These are phyloP conservation scores for Porphyrellus cyaneotinctus DNA, from an alignment of 768 basidiomycete species.

Conservation along the genomic window DNA sequence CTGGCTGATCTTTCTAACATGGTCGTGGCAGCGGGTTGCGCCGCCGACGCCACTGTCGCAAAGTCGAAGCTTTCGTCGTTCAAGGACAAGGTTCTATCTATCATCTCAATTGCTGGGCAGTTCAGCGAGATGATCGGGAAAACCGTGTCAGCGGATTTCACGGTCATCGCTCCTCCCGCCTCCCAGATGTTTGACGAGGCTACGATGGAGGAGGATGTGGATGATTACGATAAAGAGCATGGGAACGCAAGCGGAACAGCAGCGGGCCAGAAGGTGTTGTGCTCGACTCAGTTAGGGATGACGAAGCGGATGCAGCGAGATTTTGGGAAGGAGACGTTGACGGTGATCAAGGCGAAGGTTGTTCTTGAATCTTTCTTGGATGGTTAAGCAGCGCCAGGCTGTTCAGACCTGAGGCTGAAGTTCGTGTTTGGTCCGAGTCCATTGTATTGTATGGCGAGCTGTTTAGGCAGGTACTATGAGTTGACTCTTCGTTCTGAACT, in stretches of 20 bases:
- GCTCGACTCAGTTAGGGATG: slow-evolving; percentile 13
- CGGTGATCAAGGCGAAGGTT: slow-evolving; percentile 8
- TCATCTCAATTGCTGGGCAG: slow-evolving; percentile 1
- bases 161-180: neutral
- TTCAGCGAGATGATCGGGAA: slow-evolving; percentile 9
- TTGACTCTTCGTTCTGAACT: no score
- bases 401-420: neutral
- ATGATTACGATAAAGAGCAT: neutral
- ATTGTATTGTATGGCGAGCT: no score
- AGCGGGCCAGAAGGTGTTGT: slow-evolving; percentile 7
- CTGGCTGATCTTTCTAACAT: slow-evolving; percentile 5
- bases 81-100: neutral
- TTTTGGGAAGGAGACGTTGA: neutral
- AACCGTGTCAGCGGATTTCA: slow-evolving; percentile 7
- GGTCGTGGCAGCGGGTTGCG: slow-evolving; percentile 8
- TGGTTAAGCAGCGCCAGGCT: neutral
- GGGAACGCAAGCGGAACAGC: neutral
- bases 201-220: slow-evolving; percentile 11
- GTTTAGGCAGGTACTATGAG: no score
- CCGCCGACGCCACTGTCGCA: neutral
- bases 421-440: neutral
- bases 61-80: slow-evolving; percentile 2
- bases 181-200: neutral
- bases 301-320: slow-evolving; percentile 4
- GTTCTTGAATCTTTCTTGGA: slow-evolving; percentile 11